Base-by-base conservation (phyloP, 345 rosid species). In the Anacardium occidentale region DNA sequence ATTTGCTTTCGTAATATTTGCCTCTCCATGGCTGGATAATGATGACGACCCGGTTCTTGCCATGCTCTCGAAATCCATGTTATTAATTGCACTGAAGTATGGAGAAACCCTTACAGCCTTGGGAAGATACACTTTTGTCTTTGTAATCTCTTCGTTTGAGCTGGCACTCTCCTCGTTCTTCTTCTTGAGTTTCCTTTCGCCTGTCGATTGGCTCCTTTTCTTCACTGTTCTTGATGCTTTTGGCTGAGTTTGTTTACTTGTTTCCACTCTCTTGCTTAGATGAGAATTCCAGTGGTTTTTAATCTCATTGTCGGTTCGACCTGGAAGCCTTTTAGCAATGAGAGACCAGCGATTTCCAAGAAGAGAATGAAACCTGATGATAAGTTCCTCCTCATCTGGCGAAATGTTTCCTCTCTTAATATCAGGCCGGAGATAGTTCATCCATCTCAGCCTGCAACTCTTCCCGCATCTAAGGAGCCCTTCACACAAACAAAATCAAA, bases 301-400 rank as follows among this genome's bases (percentile, higher is more conserved):
- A 60, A 85, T 85, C 50, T 84, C 84, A 74, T 84, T 84, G 64
- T 84, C 85, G 1, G 85, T 82, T 66, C 85, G 72, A 64, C 85
- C 88, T 0, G 82, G 88, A 3, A 84, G 34, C 50, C 88, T 62
- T 14, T 78, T 80, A 0, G 83, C 85, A 12, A 83, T 83, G 76
- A 83, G 76, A 2, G 86, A 77, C 86, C 84, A 82, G 0, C 86
- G 78, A 71, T 85, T 85, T 37, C 88, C 85, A 0, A 85, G 86
- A 37, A 85, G 85, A 11, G 81, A 40, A 25, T 82, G 88, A 25
- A 84, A 73, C 4, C 81, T 70, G 74, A 85, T 71, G 69, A 34
- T 34, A 2, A 34, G 40, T 3, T 34, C 40, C 85, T 75, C 40
- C 40, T 34, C 7, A 34, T 34, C 40, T 4, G 40, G 7, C 0